Conservation (phyloP, 2,329 filamentous ascomycete genomes). For the Aspergillus latus region DNA sequence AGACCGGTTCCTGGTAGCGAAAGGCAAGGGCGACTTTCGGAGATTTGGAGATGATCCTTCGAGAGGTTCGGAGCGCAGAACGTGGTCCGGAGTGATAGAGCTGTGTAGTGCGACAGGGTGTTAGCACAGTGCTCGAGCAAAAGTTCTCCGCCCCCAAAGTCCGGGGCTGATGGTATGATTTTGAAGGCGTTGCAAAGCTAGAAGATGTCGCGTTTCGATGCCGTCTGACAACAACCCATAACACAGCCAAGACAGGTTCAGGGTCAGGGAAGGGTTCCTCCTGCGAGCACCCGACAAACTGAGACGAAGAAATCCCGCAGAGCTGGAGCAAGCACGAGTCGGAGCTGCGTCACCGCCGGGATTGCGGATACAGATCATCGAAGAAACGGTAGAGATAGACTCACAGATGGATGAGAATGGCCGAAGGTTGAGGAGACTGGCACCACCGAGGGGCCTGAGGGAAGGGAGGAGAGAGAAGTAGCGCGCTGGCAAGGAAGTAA, state of each 20-base stretch:
- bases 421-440: not conserved
- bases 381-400: not conserved
- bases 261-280: not conserved
- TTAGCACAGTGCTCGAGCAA: constrained; percentile 7
- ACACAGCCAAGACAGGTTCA: not conserved
- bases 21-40: not conserved
- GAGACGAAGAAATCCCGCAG: not conserved
- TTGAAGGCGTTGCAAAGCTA: not conserved
- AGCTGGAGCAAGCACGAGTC: not conserved
- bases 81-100: not conserved
- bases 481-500: not conserved
- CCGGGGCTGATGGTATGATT: constrained; percentile 1
- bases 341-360: constrained; percentile 16
- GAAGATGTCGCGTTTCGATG: not conserved
- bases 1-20: not conserved
- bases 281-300: not conserved
- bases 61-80: not conserved
- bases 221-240: not conserved
- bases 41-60: not conserved
- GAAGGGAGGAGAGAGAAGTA: constrained; percentile 3
- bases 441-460: constrained; percentile 2
- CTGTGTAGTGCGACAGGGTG: not conserved
- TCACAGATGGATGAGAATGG: not conserved
- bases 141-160: not conserved
- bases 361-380: constrained; percentile 1